Conservation (phyloP, 2,329 filamentous ascomycete genomes). For the Thielaviopsis populi region DNA sequence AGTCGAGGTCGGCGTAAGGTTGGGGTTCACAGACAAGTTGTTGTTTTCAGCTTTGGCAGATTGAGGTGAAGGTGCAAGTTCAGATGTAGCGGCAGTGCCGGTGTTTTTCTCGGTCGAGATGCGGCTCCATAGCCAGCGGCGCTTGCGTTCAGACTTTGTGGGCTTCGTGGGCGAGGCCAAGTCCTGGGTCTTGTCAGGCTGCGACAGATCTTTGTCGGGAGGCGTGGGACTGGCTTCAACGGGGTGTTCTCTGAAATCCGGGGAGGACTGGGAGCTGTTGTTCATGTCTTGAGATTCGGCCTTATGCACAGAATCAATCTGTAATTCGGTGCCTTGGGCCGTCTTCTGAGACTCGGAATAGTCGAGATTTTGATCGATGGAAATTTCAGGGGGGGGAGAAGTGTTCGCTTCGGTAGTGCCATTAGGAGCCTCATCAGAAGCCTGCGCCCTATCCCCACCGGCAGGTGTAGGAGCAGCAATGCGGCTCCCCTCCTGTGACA, state of each 20-base stretch:
- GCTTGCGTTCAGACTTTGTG: slow-evolving; percentile 6
- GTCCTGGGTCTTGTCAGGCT: not conserved
- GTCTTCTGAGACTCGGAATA: not conserved
- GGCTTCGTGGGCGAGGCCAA: not conserved
- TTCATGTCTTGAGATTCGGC: not conserved
- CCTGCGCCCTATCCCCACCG: not conserved
- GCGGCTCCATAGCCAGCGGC: slow-evolving; percentile 15
- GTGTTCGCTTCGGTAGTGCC: not conserved
- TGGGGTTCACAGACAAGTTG: not conserved
- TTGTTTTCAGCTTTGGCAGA: not conserved
- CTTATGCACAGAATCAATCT: not conserved
- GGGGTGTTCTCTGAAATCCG: not conserved
- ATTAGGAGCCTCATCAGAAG: not conserved
- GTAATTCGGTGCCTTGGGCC: not conserved
- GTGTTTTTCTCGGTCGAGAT: not conserved
- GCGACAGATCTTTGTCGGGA: not conserved
- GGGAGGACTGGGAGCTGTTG: not conserved
- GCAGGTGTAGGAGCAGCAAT: not conserved
- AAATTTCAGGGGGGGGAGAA: not conserved
- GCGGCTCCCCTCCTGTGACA: not conserved
- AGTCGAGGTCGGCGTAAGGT: not conserved
- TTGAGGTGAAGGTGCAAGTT: not conserved
- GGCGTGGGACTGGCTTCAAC: not conserved
- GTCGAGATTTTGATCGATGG: not conserved
- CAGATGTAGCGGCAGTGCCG: not conserved